Evolutionary conservation across 345 rosid genomes (phyloP), one percentile per base, ranked within the genome.

Genomic region (Triadica sebifera): DNA sequence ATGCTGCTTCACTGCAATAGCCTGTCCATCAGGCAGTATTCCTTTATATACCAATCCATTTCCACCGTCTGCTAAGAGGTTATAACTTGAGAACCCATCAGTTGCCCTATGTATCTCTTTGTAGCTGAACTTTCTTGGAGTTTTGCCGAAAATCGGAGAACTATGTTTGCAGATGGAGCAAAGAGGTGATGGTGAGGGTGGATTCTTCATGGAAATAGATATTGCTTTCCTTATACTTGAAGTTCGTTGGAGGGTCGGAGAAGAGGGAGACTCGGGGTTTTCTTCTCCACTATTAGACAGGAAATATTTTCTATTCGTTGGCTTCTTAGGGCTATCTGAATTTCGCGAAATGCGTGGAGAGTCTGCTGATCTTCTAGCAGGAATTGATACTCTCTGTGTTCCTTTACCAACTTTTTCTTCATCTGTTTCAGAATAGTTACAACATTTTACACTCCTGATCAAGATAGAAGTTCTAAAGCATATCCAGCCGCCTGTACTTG

Each of bases 141-240:
- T 73, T 80, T 85, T 88, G 12, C 87, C 87, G 58, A 86, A 81
- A 47, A 70, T 67, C 0, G 92, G 90, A 4, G 85, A 71, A 17
- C 78, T 86, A 57, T 85, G 86, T 66, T 90, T 87, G 65, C 92
- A 86, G 25, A 85, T 71, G 39, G 94, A 88, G 76, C 94, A 90
- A 17, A 88, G 84, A 38, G 90, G 92, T 51, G 89, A 89, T 0
- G 89, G 84, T 19, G 47, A 75, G 46, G 82, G 79, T 11, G 88
- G 87, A 68, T 73, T 69, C 52, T 84, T 90, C 11, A 70, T 74
- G 34, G 88, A 69, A 53, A 83, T 50, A 12, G 84, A 81, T 43
- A 82, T 70, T 0, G 79, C 81, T 55, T 51, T 80, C 60, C 84
- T 67, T 47, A 82, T 76, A 74, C 82, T 82, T 3, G 79, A 75